Conservation (phyloP, 768 basidiomycete species). For the Amanita muscaria region DNA sequence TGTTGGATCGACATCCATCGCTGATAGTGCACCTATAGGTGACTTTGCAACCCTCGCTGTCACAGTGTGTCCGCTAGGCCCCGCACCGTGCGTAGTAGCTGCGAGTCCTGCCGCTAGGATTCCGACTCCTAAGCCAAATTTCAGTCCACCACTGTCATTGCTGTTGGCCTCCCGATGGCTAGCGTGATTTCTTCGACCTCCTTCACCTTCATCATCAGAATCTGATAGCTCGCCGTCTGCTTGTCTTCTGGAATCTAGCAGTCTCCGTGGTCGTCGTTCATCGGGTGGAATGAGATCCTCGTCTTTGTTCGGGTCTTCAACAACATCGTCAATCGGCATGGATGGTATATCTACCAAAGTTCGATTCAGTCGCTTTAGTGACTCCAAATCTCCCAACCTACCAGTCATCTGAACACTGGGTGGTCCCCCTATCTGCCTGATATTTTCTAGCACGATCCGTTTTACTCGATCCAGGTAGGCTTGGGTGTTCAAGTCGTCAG, state of each 20-base stretch:
- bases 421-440: constrained; percentile 78
- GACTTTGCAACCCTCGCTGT: constrained; percentile 32
- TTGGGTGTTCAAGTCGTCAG: constrained; percentile 89
- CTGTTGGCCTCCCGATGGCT: constrained; percentile 48
- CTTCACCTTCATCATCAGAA: constrained; percentile 96
- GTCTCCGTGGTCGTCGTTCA: constrained; percentile 61
- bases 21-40: constrained; percentile 14
- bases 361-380: neutral
- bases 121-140: constrained; percentile 61
- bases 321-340: constrained; percentile 73
- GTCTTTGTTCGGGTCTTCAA: constrained; percentile 75
- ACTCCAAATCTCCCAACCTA: constrained; percentile 23
- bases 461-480: constrained; percentile 93
- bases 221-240: constrained; percentile 88
- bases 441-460: constrained; percentile 83
- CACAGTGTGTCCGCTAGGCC: constrained; percentile 66
- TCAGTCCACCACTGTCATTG: constrained; percentile 35
- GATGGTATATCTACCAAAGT: constrained; percentile 63
- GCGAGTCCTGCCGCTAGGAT: constrained; percentile 56
- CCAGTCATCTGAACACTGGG: constrained; percentile 91
- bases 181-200: constrained; percentile 65
- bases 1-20: constrained; percentile 39
- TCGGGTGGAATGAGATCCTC: constrained; percentile 78
- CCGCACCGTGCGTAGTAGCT: constrained; percentile 58
- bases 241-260: constrained; percentile 77